These are phyloP conservation scores for Linderniella brevidens DNA, from an alignment of 257 asterid genomes.

Conservation along the genomic window DNA sequence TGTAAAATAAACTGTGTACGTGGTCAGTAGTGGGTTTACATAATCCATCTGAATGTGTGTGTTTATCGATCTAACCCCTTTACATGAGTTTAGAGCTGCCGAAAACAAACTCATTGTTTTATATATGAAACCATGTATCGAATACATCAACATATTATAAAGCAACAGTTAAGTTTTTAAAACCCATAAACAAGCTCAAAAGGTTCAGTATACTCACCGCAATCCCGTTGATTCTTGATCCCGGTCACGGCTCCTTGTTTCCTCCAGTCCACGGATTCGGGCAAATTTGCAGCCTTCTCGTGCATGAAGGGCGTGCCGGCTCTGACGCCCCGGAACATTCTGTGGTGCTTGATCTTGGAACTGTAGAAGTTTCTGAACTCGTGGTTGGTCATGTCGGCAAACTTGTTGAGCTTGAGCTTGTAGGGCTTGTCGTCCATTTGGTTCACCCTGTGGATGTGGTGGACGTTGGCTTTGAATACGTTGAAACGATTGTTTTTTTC, in stretches of 20 bases:
- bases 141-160: too few relatives aligned
- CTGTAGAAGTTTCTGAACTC: constrained; percentile 49
- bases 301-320: constrained; percentile 42
- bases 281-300: constrained; percentile 24
- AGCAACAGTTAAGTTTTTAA: too few relatives aligned
- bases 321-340: constrained; percentile 35
- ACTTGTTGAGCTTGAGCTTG: constrained; percentile 64
- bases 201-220: constrained; percentile 29
- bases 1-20: too few relatives aligned
- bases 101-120: too few relatives aligned
- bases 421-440: constrained; percentile 61
- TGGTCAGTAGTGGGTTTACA: too few relatives aligned
- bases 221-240: constrained; percentile 72
- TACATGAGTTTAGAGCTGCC: too few relatives aligned
- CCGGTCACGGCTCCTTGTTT: constrained; percentile 62
- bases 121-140: too few relatives aligned
- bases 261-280: constrained; percentile 71
- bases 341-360: constrained; percentile 50
- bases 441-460: constrained; percentile 44
- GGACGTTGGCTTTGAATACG: constrained; percentile 64
- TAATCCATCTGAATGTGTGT: too few relatives aligned
- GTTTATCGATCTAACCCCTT: too few relatives aligned
- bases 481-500: constrained; percentile 72
- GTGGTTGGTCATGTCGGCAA: constrained; percentile 60
- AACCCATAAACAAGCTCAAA: too few relatives aligned